These are phyloP conservation scores for Veloporphyrellus conicus DNA, from an alignment of 1,284 basidiomycete species.

Conservation along the genomic window DNA sequence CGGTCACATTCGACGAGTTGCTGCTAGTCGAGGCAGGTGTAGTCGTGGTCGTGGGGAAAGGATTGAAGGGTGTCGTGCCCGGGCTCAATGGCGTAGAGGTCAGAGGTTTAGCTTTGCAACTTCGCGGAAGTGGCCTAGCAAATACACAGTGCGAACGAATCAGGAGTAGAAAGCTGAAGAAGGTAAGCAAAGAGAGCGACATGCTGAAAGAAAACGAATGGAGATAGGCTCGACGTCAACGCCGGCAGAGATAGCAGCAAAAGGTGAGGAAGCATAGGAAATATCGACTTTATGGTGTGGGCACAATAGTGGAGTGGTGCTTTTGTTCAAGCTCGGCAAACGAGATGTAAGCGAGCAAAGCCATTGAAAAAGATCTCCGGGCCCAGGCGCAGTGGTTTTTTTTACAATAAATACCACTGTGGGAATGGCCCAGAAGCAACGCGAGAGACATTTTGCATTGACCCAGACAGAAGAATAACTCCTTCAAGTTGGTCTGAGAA, in stretches of 20 bases:
- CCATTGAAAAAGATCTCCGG: neutral
- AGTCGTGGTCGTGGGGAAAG: neutral
- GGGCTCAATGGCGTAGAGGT: neutral
- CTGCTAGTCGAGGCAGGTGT: neutral
- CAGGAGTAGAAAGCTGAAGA: slow-evolving; percentile 9
- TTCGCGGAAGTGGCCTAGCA: slow-evolving; percentile 13
- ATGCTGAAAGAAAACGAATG: slow-evolving; percentile 4
- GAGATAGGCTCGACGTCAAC: neutral
- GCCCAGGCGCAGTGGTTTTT: too few species aligned
- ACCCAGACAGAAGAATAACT: too few species aligned
- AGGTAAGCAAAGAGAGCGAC: neutral
- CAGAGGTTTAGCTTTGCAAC: slow-evolving; percentile 5
- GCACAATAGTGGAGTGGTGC: neutral
- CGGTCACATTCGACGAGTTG: neutral
- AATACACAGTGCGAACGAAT: slow-evolving; percentile 5
- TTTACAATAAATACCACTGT: too few species aligned
- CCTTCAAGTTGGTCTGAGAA: too few species aligned
- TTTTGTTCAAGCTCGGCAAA: neutral
- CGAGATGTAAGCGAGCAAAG: neutral
- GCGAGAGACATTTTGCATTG: too few species aligned
- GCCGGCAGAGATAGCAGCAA: too few species aligned
- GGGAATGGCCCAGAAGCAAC: too few species aligned
- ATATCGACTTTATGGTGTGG: slow-evolving; percentile 5
- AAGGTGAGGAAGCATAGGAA: too few species aligned
- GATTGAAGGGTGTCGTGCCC: neutral